Conservation (phyloP, 2,329 filamentous ascomycete genomes). For the Teratosphaeria pseudoeucalypti region DNA sequence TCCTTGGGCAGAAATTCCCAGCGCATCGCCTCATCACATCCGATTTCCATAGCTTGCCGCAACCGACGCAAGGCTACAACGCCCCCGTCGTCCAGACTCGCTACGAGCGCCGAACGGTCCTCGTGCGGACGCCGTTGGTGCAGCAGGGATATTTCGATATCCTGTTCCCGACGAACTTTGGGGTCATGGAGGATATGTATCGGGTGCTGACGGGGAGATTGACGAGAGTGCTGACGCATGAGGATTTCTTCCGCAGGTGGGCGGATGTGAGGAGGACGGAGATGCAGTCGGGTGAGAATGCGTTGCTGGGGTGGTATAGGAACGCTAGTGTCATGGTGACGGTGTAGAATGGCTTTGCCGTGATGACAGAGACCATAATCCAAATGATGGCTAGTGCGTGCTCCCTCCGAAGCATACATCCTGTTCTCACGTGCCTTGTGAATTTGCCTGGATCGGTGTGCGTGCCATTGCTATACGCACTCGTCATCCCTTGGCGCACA, state of each 20-base stretch:
- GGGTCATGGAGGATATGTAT: conserved; percentile 83
- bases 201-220: conserved; percentile 85
- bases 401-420: too few relatives aligned
- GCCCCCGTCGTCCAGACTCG: conserved; percentile 93
- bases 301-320: conserved; percentile 82
- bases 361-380: too few relatives aligned
- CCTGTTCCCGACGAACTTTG: conserved; percentile 93
- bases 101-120: conserved; percentile 75
- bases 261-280: conserved; percentile 82
- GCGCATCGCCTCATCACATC: conserved; percentile 78
- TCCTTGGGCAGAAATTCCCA: conserved; percentile 79
- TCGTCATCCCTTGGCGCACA: too few relatives aligned
- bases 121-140: conserved; percentile 83
- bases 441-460: too few relatives aligned
- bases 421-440: too few relatives aligned
- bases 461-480: too few relatives aligned
- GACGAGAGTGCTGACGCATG: conserved; percentile 73
- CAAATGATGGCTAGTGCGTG: too few relatives aligned
- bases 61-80: conserved; percentile 74
- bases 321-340: conserved; percentile 91
- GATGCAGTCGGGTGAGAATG: conserved; percentile 86
- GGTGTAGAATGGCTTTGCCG: conserved; percentile 37
- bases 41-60: conserved; percentile 80
- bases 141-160: conserved; percentile 99
- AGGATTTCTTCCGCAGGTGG: conserved; percentile 84